A percentile compares a stretch with the other conserved stretches of the same genome.
phyloP scores from a whole-genome alignment of 495 filamentous ascomycete species.

The Penicillium parvum region DNA sequence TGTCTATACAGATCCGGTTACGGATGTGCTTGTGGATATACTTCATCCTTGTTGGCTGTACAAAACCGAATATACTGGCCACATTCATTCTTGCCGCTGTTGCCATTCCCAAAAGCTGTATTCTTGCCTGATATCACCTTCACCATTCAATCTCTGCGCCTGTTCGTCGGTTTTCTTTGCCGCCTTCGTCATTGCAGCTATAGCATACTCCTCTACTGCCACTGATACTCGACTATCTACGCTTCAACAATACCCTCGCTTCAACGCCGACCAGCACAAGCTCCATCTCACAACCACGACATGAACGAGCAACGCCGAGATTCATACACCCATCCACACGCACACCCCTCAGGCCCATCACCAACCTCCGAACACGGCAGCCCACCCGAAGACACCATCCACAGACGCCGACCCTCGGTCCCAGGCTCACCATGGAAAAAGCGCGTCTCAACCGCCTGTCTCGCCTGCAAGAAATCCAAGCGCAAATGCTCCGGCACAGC shows the following conservation, averaged over 20 bases:
- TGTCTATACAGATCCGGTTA: too few species aligned
- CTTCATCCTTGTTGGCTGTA: too few species aligned
- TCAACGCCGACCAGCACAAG: not conserved
- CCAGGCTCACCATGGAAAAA: slow-evolving; percentile 29
- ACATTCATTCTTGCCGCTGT: too few species aligned
- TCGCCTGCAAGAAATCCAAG: slow-evolving; percentile 47
- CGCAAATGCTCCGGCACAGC: slow-evolving; percentile 43
- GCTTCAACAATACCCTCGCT: not conserved
- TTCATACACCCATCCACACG: too few species aligned
- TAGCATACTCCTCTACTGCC: too few species aligned
- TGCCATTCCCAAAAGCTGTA: too few species aligned
- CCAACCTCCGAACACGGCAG: slow-evolving; percentile 21
- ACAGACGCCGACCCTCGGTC: not conserved
- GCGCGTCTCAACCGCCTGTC: slow-evolving; percentile 44
- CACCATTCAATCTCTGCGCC: slow-evolving; percentile 1
- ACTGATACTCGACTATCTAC: too few species aligned
- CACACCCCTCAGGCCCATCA: slow-evolving; percentile 27
- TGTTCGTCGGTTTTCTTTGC: slow-evolving; percentile 3
- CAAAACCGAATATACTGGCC: too few species aligned
- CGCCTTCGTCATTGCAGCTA: not conserved
- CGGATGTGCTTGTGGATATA: too few species aligned
- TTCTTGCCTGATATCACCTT: too few species aligned
- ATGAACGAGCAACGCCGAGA: slow-evolving; percentile 32
- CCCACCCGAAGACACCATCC: slow-evolving; percentile 15
- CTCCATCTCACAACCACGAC: not conserved